Evolutionary conservation across 495 filamentous ascomycete genomes (phyloP).

Genomic region (Letharia lupina): DNA sequence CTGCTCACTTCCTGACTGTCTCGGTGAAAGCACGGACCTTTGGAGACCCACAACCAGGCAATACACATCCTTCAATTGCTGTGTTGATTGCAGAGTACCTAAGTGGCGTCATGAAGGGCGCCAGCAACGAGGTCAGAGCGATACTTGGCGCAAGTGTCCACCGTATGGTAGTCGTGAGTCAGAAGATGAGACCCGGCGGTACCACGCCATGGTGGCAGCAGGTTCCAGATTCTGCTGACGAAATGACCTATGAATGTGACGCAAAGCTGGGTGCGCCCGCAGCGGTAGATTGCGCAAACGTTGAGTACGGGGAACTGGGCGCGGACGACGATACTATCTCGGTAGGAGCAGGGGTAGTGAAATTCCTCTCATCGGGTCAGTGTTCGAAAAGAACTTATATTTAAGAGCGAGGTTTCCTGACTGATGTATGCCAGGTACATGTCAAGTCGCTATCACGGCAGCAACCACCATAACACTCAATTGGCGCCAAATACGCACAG

Average conservation of each 20-base stretch:
- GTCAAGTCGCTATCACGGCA: constrained; percentile 7
- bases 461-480: constrained; percentile 3
- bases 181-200: constrained; percentile 7
- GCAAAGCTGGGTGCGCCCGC: not conserved
- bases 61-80: constrained; percentile 7
- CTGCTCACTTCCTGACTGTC: constrained; percentile 6
- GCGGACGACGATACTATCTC: not conserved
- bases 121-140: not conserved
- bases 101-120: not conserved
- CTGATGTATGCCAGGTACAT: not conserved
- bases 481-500: constrained; percentile 8
- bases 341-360: constrained; percentile 7
- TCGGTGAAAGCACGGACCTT: not conserved
- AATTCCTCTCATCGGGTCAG: constrained; percentile 5
- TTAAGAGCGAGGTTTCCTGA: not conserved
- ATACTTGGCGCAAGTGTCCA: not conserved
- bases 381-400: not conserved
- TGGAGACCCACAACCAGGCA: constrained; percentile 1
- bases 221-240: not conserved
- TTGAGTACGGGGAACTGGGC: constrained; percentile 6
- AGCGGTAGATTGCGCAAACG: not conserved
- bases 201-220: constrained; percentile 1
- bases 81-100: constrained; percentile 8
- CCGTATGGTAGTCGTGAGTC: not conserved
- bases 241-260: constrained; percentile 12